phyloP scores from a whole-genome alignment of 2,329 filamentous ascomycete genomes.

The Ambrosiella xylebori region DNA sequence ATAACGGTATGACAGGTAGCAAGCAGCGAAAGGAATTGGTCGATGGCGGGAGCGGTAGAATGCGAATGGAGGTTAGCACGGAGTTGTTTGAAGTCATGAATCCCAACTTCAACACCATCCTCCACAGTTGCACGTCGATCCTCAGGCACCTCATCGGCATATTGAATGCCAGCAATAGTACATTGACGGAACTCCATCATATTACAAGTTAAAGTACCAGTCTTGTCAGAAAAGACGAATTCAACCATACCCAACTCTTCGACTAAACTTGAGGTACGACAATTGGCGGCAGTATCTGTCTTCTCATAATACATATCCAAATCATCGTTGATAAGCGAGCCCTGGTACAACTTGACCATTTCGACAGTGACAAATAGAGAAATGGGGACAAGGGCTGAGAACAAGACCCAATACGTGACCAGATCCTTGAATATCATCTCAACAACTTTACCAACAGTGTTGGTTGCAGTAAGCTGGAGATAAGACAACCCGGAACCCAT shows the following conservation, averaged over 20 bases:
- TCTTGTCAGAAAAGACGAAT: constrained; percentile 98
- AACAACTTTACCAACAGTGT: constrained; percentile 36
- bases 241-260: constrained; percentile 97
- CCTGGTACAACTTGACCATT: constrained; percentile 94
- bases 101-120: constrained; percentile 59
- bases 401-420: constrained; percentile 96
- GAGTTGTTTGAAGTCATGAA: constrained; percentile 70
- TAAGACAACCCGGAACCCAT: constrained; percentile 50
- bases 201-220: constrained; percentile 87
- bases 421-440: constrained; percentile 83
- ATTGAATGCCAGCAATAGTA: constrained; percentile 83
- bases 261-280: constrained; percentile 86
- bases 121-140: constrained; percentile 71
- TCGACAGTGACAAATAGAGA: constrained; percentile 96
- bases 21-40: constrained; percentile 77
- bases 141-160: constrained; percentile 80
- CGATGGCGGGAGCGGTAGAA: constrained; percentile 32
- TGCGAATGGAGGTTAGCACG: constrained; percentile 47
- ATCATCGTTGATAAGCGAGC: constrained; percentile 94
- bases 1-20: constrained; percentile 95
- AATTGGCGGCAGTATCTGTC: constrained; percentile 88
- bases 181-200: constrained; percentile 98
- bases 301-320: constrained; percentile 96
- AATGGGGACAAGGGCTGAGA: constrained; percentile 90
- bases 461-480: constrained; percentile 47